Evolutionary conservation across 805 yeast genomes (phyloP).

Genomic region (Wickerhamiella parazyma): DNA sequence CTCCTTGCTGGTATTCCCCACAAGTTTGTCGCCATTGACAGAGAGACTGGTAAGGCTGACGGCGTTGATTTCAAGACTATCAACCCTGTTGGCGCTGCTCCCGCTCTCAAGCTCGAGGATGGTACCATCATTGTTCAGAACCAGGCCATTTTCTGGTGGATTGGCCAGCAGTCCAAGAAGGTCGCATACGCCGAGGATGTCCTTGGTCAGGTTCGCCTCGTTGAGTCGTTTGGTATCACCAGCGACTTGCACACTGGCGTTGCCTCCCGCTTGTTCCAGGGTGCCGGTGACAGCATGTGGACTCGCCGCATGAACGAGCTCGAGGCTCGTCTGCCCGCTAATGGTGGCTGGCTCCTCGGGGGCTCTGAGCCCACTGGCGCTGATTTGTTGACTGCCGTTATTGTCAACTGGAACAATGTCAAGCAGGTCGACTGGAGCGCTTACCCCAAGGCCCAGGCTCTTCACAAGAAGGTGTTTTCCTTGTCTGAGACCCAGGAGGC

Average conservation of each 20-base stretch:
- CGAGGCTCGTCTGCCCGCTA: slow-evolving; percentile 6
- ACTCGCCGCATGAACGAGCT: slow-evolving; percentile 7
- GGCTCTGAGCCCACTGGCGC: slow-evolving; percentile 10
- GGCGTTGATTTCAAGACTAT: slow-evolving; percentile 10
- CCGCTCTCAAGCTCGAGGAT: slow-evolving; percentile 11
- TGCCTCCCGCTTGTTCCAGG: neutral
- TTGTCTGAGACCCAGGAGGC: slow-evolving; percentile 8
- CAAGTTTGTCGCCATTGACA: slow-evolving; percentile 7
- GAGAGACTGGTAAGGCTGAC: neutral
- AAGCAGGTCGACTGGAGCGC: slow-evolving; percentile 1
- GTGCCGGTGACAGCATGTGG: neutral
- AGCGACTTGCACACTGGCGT: slow-evolving; percentile 7
- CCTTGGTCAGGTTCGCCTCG: slow-evolving; percentile 6
- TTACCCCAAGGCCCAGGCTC: slow-evolving; percentile 5
- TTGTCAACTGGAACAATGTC: slow-evolving; percentile 9
- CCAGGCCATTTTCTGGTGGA: slow-evolving; percentile 8
- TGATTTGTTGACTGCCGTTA: slow-evolving; percentile 11
- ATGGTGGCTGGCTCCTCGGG: slow-evolving; percentile 7
- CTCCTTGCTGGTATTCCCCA: slow-evolving; percentile 4
- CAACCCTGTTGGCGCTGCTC: slow-evolving; percentile 14
- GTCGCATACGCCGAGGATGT: slow-evolving; percentile 6
- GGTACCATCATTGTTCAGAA: slow-evolving; percentile 11
- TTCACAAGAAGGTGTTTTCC: slow-evolving; percentile 8
- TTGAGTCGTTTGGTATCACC: slow-evolving; percentile 3
- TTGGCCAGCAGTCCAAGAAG: slow-evolving; percentile 3